Conservation (phyloP, 768 basidiomycete genomes). For the Agrocybe chaxingu region DNA sequence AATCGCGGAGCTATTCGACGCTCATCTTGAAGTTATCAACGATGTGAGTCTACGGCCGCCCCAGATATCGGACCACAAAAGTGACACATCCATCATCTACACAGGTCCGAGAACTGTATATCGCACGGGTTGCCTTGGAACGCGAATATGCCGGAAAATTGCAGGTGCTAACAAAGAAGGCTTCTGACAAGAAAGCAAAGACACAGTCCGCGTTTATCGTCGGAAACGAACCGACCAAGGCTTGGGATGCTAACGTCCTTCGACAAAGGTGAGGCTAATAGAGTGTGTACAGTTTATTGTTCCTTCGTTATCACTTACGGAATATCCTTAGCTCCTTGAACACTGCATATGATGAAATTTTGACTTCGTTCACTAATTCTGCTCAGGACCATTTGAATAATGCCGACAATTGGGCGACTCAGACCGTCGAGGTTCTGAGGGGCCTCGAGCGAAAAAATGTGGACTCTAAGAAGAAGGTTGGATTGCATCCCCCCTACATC, state of each 20-base stretch:
- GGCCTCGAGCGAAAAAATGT: constrained; percentile 60
- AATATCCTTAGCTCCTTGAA: constrained; percentile 58
- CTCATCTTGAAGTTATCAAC: constrained; percentile 59
- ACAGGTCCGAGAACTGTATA: constrained; percentile 73
- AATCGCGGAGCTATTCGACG: constrained; percentile 53
- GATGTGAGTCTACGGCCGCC: constrained; percentile 47
- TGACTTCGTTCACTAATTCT: constrained; percentile 53
- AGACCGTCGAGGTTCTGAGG: constrained; percentile 64
- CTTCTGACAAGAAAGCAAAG: constrained; percentile 68
- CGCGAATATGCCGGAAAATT: constrained; percentile 78
- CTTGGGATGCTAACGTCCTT: constrained; percentile 49
- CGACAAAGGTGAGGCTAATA: constrained; percentile 46
- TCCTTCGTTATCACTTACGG: constrained; percentile 1
- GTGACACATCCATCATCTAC: neutral
- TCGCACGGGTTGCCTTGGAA: constrained; percentile 64
- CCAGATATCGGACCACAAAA: neutral
- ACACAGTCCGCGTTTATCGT: constrained; percentile 51
- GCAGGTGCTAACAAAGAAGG: constrained; percentile 61
- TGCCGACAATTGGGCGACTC: constrained; percentile 56
- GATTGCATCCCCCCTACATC: neutral
- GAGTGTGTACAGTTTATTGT: constrained; percentile 1
- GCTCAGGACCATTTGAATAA: constrained; percentile 70
- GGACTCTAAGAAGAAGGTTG: constrained; percentile 66
- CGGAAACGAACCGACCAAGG: constrained; percentile 66
- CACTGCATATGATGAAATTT: constrained; percentile 64